Evolutionary conservation across 495 filamentous ascomycete genomes (phyloP).

Genomic region (Aspergillus panamensis): DNA sequence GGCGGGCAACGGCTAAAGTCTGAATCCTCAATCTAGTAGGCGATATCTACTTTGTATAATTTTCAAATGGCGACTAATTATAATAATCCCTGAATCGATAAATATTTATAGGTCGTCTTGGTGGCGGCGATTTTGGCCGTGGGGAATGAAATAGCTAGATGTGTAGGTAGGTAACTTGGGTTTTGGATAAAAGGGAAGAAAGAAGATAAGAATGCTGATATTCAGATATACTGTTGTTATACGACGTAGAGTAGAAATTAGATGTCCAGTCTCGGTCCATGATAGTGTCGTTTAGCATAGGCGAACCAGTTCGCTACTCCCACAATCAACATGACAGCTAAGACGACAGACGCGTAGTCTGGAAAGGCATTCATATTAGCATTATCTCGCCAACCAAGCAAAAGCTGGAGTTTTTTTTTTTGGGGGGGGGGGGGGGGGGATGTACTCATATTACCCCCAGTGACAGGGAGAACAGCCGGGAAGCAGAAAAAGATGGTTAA

Average conservation of each 20-base stretch:
- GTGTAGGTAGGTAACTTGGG: no score
- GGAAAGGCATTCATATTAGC: neutral
- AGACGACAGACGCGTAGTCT: slow-evolving; percentile 34
- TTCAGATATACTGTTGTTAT: neutral
- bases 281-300: slow-evolving; percentile 29
- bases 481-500: slow-evolving; percentile 28
- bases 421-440: slow-evolving; percentile 16
- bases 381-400: slow-evolving; percentile 19
- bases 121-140: no score
- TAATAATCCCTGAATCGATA: no score
- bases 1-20: no score
- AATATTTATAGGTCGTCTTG: no score
- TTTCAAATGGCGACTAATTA: no score
- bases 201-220: neutral
- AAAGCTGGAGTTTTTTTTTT: slow-evolving; percentile 2
- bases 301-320: slow-evolving; percentile 28
- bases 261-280: slow-evolving; percentile 30
- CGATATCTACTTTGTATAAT: no score
- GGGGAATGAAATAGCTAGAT: no score
- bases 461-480: slow-evolving; percentile 23
- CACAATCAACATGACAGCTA: slow-evolving; percentile 28
- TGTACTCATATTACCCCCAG: slow-evolving; percentile 29
- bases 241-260: neutral
- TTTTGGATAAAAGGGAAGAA: no score
- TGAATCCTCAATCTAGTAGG: no score